Base-by-base conservation (phyloP, 257 asterid genomes). In the Apocynum venetum region DNA sequence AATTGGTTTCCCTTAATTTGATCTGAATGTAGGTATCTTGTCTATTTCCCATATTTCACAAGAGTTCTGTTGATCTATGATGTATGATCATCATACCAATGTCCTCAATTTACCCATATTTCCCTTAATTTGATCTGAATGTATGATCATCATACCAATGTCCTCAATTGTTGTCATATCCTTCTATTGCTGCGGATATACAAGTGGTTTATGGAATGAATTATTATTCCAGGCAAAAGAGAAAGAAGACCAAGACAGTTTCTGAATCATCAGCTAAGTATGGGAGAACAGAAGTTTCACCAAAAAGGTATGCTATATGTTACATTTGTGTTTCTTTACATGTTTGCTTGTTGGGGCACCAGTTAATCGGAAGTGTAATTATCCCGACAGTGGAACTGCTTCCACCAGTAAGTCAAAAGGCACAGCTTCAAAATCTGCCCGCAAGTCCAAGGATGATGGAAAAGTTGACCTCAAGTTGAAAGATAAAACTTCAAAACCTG, bases 381-480 rank as follows among this genome's bases (percentile, higher is more conserved):
- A 63, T 74, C 31, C 57, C 40, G 49, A 44, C 87, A 61, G 79
- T 65, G 82, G 65, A 53, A 78, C 78, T 83, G 76, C 80, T 55
- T 83, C 74, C 41, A 82, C 79, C 85, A 86, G 96, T 76, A 92
- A 89, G 80, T 60, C 57, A 13, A 89, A 89, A 80, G 90, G 89
- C 44, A 57, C 82, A 41, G 76, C 86, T 8, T 53, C 87, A 66
- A 88, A 87, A 86, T 81, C 89, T 63, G 89, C 86, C 41, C 86
- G 80, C 59, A 87, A 87, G 75, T 77, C 84, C 12, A 90, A 85
- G 86, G 89, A 84, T 75, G 89, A 82, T 17, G 85, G 78, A 66
- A 88, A 87, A 73, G 73, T 79, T 71, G 89, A 84, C 71, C 64
- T 73, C 20, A 89, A 84, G 76, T 53, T 84, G 68, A 86, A 88